Base-by-base conservation (phyloP, 768 basidiomycete genomes). In the Leccinum subtestaceum region DNA sequence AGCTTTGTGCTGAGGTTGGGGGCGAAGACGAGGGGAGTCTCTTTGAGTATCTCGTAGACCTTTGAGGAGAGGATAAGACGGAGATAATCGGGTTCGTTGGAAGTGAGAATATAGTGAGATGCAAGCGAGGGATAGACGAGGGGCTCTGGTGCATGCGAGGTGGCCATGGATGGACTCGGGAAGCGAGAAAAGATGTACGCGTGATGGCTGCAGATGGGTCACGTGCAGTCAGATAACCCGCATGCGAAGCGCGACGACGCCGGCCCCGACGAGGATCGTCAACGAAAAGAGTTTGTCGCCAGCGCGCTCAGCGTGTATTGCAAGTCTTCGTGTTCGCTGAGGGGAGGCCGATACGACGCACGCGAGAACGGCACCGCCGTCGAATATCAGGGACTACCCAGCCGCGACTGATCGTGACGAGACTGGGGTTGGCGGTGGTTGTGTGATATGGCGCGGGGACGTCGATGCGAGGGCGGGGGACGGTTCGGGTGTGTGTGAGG, bases 1-100 rank as follows among this genome's bases (percentile, higher is more conserved):
- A 98, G 80, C 61, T 89, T 86, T 60, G 88, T 75, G 65, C 93
- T 95, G 21, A 99, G 84, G 69, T 91, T 93, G 17, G 86, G 84
- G 29, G 96, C 95, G 53, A 82, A 81, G 19, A 95, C 89, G 43
- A 98, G 83, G 2, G 96, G 96, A 0, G 96, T 97, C 73, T 93
- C 90, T 64, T 88, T 85, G 66, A 95, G 71, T 65, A 95, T 83
- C 58, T 94, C 91, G 72, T 96, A 96, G 57, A 95, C 93, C 72
- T 91, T 93, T 5, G 91, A 82, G n/a, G 85, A 91, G 53, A 95
- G 80, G 65, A 94, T 94, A 49, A 96, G 85, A 19, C 89, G 81
- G 47, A 95, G 84, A 72, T 96, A 96, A 71, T 96, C 93, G 2
- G 93, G 93, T 6, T 85, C 85, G 23, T 85, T 82, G 50, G 80